Evolutionary conservation across 2,329 filamentous ascomycete genomes (phyloP), one percentile per base, ranked within the genome.

Genomic region (Phyllosticta paracitricarpa): DNA sequence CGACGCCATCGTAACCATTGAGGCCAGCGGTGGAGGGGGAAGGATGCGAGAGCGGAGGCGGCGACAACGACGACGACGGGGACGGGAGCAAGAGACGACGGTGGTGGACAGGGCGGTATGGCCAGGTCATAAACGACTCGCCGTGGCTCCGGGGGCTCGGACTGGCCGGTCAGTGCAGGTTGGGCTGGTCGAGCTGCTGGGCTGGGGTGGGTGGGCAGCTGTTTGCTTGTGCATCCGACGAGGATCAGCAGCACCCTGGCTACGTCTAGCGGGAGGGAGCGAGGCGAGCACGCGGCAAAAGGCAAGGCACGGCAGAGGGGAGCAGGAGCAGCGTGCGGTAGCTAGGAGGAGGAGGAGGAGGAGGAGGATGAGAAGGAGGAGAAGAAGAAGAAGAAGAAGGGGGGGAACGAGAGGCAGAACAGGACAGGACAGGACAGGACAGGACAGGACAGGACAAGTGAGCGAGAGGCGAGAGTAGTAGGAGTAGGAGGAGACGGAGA

Each of bases 1-100:
- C 67, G 73, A 72, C 67, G 73, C 70, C 73, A 76, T 76, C 68
- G 73, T 75, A 68, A 73, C 70, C 73, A 76, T 76, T 72, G 70
- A 71, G 59, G 57, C 59, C 30, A 26, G 51, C 54, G 55, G 51
- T 35, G 54, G 59, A 19, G 19, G 54, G 30, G 54, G 24, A 33
- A 14, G 58, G n/a, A 55, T 30, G 35, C 55, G 59, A 30, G 28
- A 52, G 54, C 26, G 59, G 40, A 40, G 33, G 59, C 48, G 59
- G 54, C 33, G 33, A 40, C 33, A 17, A 40, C 7, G 54, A 56
- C 26, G 58, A 30, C 28, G 28, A 30, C 28, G 28, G 28, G 28
- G 28, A 30, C 28, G 28, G 4, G 9, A 30, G 28, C 28, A 48
- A 33, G 48, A 59, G 52, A 33, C 30, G 52, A 59, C 7, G 30